A percentile compares a stretch with the other conserved stretches of the same genome.
phyloP scores from a whole-genome alignment of 2,329 filamentous ascomycete genomes.

The Aschersonia sp. region DNA sequence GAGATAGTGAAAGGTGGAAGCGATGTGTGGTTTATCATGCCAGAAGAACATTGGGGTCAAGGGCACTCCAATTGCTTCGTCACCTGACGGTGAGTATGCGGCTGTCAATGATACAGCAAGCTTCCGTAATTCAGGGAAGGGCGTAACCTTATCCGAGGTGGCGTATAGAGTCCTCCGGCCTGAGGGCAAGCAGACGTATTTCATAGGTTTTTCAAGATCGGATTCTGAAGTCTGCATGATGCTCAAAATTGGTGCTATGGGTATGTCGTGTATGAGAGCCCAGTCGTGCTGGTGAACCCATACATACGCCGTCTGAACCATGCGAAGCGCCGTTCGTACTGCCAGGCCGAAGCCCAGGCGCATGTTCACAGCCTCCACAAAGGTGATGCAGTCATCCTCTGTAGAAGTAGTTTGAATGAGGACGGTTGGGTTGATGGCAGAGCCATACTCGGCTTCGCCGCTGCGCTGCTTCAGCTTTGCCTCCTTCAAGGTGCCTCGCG shows the following conservation, averaged over 20 bases:
- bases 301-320: constrained; percentile 32
- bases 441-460: constrained; percentile 34
- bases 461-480: not conserved
- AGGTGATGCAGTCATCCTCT: constrained; percentile 22
- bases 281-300: constrained; percentile 47
- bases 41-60: constrained; percentile 43
- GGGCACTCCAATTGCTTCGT: constrained; percentile 15
- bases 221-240: constrained; percentile 22
- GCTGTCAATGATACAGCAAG: constrained; percentile 27
- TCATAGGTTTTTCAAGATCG: constrained; percentile 14
- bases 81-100: constrained; percentile 15
- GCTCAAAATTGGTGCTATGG: constrained; percentile 25
- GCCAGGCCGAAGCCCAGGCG: constrained; percentile 39
- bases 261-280: constrained; percentile 30
- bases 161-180: constrained; percentile 37
- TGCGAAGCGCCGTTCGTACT: constrained; percentile 34
- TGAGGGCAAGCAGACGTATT: constrained; percentile 38
- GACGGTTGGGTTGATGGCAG: constrained; percentile 15
- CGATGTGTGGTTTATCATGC: constrained; percentile 43
- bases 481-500: not conserved
- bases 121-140: constrained; percentile 24
- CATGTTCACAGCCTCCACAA: constrained; percentile 29
- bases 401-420: constrained; percentile 9
- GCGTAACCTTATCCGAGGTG: constrained; percentile 26
- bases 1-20: constrained; percentile 33